These are phyloP conservation scores for Taxillus chinensis DNA, from an alignment of 164 flowering plant species.

Conservation along the genomic window DNA sequence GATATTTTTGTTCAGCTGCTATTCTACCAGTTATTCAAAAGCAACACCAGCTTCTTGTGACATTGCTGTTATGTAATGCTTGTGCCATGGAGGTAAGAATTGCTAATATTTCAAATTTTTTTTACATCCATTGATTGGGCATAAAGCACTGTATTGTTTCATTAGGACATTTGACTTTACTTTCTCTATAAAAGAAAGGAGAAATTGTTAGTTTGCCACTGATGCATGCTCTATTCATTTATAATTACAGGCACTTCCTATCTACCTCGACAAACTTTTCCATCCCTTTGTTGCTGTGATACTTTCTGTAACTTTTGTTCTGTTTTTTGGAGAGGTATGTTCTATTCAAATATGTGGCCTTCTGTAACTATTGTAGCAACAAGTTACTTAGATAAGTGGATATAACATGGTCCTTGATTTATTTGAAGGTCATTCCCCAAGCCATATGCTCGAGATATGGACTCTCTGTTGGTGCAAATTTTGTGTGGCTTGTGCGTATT, in stretches of 20 bases:
- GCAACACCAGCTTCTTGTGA: too few species aligned
- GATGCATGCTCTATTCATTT: neutral
- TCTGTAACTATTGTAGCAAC: neutral
- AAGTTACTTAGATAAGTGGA: neutral
- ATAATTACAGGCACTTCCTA: conserved; percentile 81
- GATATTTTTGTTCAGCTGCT: too few species aligned
- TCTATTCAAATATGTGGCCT: neutral
- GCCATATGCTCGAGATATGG: conserved; percentile 95
- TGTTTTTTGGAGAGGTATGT: conserved; percentile 89
- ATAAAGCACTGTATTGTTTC: too few species aligned
- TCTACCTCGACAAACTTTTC: conserved; percentile 79
- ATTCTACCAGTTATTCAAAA: too few species aligned
- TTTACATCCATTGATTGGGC: too few species aligned
- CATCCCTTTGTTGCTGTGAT: conserved; percentile 80
- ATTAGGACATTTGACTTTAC: too few species aligned
- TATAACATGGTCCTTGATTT: neutral
- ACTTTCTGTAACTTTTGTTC: conserved; percentile 92
- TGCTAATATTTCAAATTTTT: too few species aligned
- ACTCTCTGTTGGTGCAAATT: conserved; percentile 92
- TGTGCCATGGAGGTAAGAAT: too few species aligned
- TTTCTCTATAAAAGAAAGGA: too few species aligned
- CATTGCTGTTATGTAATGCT: too few species aligned
- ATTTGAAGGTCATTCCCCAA: conserved; percentile 82
- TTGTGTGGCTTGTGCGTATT: conserved; percentile 83
- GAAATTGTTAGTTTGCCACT: too few species aligned